Base-by-base conservation (phyloP, 306 rosid genomes). In the Quillaja saponaria region DNA sequence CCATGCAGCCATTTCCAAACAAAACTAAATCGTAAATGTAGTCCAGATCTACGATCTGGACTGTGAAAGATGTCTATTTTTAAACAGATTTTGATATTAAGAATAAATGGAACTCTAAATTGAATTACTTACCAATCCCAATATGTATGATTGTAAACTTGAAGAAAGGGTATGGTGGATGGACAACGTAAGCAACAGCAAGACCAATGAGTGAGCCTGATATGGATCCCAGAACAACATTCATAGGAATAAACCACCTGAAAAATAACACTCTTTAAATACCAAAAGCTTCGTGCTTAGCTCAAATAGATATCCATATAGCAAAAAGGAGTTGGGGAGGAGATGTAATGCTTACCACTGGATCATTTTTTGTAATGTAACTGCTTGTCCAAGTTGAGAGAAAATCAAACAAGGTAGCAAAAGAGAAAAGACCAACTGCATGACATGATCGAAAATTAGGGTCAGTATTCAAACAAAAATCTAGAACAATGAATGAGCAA, bases 221-320 rank as follows among this genome's bases (percentile, higher is more conserved):
- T 58, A 76, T 76, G 38, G 81, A 72, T 71, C 80, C 73, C 79
- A 94, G 76, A 64, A 94, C 64, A 55, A 94, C 96, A 73, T 94
- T 94, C 45, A 55, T 25, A 0, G 99, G 99, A 78, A 94, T 94
- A 82, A 94, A 94, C 99, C 99, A 94, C 99, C 99, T 94, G 76
- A 70, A 68, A 67, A 72, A 34, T 0, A 66, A 11, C 6, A 6
- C 5, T 13, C 15, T 47, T 62, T 34, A 49, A 61, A n/a, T 18
- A 15, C 25, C 40, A 45, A 64, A 34, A 17, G 20, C 8, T 33
- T 15, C 13, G 7, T 25, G 40, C 20, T n/a, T 12, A 4, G 49
- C 16, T 47, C 6, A 11, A 25, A 33, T 15, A 18, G 10, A 64
- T 31, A 37, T 2, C 2, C 55, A 72, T 11, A 50, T 15, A 34